A percentile compares a stretch with the other conserved stretches of the same genome.
phyloP scores from a whole-genome alignment of 2,329 filamentous ascomycete species.

The Aspergillus udagawae region DNA sequence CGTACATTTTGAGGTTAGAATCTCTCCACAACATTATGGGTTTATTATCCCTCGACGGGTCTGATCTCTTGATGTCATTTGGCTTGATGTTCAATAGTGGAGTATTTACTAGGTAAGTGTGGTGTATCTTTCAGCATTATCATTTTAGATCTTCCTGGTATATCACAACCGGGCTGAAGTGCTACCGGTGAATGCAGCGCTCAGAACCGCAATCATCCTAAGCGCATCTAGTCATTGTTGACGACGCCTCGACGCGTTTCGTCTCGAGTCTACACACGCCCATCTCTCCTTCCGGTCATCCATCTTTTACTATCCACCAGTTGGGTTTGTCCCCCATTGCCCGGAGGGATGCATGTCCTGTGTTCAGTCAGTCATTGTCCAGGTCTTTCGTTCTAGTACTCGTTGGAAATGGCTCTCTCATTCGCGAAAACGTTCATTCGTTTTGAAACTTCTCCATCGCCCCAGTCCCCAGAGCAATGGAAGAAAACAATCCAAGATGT shows the following conservation, averaged over 20 bases:
- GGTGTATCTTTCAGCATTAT: neutral
- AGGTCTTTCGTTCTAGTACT: neutral
- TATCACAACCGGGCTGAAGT: neutral
- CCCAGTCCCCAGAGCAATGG: slow-evolving; percentile 29
- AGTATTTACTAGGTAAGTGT: neutral
- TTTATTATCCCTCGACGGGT: neutral
- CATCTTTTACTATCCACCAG: neutral
- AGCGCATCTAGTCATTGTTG: neutral
- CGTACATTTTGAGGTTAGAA: neutral
- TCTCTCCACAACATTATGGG: neutral
- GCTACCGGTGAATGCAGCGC: neutral
- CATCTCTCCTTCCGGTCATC: neutral
- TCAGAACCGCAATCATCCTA: neutral
- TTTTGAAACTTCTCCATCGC: slow-evolving; percentile 12
- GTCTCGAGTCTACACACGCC: neutral
- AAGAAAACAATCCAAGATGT: slow-evolving; percentile 27
- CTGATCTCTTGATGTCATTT: neutral
- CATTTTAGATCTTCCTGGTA: neutral
- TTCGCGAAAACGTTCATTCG: slow-evolving; percentile 18
- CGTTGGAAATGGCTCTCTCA: slow-evolving; percentile 9
- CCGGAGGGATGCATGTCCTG: neutral
- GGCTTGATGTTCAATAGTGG: neutral
- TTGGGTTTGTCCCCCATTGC: neutral
- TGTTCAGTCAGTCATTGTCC: neutral
- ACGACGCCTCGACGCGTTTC: neutral